Evolutionary conservation across 345 rosid species (phyloP).

Genomic region (Populus davidiana): DNA sequence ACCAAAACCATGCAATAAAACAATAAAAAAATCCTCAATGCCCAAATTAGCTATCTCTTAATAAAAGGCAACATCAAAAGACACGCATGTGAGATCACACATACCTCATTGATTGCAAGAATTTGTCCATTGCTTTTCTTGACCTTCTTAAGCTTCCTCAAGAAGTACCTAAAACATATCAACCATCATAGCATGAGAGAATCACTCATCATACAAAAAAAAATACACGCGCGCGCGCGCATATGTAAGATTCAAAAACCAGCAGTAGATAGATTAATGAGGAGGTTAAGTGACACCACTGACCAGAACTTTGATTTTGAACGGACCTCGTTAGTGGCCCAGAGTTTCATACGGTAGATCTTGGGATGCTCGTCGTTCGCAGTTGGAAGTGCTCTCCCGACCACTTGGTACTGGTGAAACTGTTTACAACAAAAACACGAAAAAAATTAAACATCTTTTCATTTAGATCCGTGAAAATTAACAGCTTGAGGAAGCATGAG

Average conservation of each 20-base stretch:
- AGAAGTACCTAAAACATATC: slow-evolving; percentile 35
- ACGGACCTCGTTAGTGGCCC: slow-evolving; percentile 66
- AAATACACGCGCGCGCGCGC: too few relatives aligned
- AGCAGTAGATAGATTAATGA: neutral
- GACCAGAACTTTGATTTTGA: slow-evolving; percentile 65
- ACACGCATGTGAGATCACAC: neutral
- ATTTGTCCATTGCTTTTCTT: slow-evolving; percentile 56
- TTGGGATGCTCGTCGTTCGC: slow-evolving; percentile 53
- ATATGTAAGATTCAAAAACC: neutral
- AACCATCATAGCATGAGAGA: neutral
- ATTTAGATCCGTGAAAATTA: neutral
- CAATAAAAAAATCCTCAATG: neutral
- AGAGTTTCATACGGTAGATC: slow-evolving; percentile 53
- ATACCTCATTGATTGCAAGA: slow-evolving; percentile 55
- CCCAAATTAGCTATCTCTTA: neutral
- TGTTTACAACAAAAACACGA: slow-evolving; percentile 4
- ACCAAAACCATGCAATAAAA: neutral
- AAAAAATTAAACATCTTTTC: neutral
- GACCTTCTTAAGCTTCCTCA: slow-evolving; percentile 54
- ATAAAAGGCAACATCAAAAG: neutral
- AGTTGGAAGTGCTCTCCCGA: slow-evolving; percentile 61
- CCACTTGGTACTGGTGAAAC: slow-evolving; percentile 68
- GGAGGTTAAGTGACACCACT: neutral
- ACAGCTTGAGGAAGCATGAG: neutral
- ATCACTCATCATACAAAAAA: too few relatives aligned